These are phyloP conservation scores for Fraxinus sp. DNA, from an alignment of 305 asterid genomes.

Conservation along the genomic window DNA sequence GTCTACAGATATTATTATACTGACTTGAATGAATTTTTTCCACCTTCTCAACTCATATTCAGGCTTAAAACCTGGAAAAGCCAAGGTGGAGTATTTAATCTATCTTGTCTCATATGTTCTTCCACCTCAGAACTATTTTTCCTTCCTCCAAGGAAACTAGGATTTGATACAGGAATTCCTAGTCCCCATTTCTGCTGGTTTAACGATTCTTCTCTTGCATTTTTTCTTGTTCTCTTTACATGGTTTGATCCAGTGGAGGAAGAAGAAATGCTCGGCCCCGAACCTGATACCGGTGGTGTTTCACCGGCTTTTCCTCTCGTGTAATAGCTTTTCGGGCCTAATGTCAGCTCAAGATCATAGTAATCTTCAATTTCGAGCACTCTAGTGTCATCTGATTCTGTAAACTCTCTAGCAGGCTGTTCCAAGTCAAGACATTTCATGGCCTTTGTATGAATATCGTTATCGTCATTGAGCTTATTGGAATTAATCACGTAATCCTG, in stretches of 20 bases:
- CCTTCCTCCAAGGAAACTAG: slow-evolving; percentile 26
- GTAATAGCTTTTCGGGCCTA: slow-evolving; percentile 51
- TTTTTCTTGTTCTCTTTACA: slow-evolving; percentile 27
- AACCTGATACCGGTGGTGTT: slow-evolving; percentile 30
- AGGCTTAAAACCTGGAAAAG: slow-evolving; percentile 66
- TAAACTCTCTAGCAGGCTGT: slow-evolving; percentile 30
- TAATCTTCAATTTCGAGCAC: slow-evolving; percentile 33
- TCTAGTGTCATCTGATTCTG: slow-evolving; percentile 16
- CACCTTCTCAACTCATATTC: slow-evolving; percentile 42
- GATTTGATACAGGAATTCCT: slow-evolving; percentile 29
- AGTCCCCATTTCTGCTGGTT: slow-evolving; percentile 52
- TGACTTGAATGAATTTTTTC: slow-evolving; percentile 1
- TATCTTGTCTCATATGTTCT: slow-evolving; percentile 48
- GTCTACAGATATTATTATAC: slow-evolving; percentile 21
- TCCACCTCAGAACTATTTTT: slow-evolving; percentile 29
- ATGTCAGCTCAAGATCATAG: slow-evolving; percentile 67
- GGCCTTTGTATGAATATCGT: slow-evolving; percentile 14
- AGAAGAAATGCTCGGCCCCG: slow-evolving; percentile 58
- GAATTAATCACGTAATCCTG: slow-evolving; percentile 14
- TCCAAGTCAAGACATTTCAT: slow-evolving; percentile 31
- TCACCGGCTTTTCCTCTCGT: slow-evolving; percentile 35
- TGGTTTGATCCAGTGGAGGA: slow-evolving; percentile 55
- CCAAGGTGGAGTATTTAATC: slow-evolving; percentile 64
- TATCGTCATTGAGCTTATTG: slow-evolving; percentile 17
- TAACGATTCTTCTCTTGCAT: slow-evolving; percentile 20